Evolutionary conservation across 441 rosid species (phyloP).

Genomic region (Adansonia gregorii): DNA sequence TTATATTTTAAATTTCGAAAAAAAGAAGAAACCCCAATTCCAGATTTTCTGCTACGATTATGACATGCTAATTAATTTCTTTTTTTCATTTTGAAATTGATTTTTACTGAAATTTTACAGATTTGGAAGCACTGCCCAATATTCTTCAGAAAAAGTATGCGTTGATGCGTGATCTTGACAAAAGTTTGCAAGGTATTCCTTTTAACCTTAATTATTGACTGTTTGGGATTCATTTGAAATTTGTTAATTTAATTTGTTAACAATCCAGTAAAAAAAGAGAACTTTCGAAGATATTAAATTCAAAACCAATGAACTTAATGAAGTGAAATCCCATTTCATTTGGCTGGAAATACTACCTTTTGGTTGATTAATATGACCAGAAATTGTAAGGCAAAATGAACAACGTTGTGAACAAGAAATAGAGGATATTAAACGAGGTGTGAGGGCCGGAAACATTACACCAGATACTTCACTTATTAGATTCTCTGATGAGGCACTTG

Average conservation of each 20-base stretch:
- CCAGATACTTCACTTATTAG: conserved; percentile 56
- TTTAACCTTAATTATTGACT: background rate
- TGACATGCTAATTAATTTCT: background rate
- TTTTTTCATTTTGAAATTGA: background rate
- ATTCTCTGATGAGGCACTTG: conserved; percentile 91
- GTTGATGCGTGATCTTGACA: conserved; percentile 82
- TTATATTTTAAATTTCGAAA: background rate
- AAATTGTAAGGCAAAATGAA: conserved; percentile 80
- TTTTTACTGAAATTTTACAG: conserved; percentile 40
- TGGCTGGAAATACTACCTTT: background rate
- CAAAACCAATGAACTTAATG: background rate
- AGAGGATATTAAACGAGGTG: conserved; percentile 70
- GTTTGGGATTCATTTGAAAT: background rate
- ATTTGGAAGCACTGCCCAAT: conserved; percentile 77
- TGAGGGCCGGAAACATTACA: conserved; percentile 60
- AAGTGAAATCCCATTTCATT: background rate
- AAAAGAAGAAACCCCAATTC: background rate
- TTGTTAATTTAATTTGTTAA: background rate
- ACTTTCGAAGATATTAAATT: background rate
- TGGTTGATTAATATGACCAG: conserved; percentile 41
- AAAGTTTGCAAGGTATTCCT: conserved; percentile 80
- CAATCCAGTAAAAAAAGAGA: background rate
- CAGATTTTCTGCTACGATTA: background rate
- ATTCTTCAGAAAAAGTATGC: conserved; percentile 89
- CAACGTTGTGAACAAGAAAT: conserved; percentile 87